Evolutionary conservation across 257 asterid species (phyloP).

Genomic region (Coffea canephora): DNA sequence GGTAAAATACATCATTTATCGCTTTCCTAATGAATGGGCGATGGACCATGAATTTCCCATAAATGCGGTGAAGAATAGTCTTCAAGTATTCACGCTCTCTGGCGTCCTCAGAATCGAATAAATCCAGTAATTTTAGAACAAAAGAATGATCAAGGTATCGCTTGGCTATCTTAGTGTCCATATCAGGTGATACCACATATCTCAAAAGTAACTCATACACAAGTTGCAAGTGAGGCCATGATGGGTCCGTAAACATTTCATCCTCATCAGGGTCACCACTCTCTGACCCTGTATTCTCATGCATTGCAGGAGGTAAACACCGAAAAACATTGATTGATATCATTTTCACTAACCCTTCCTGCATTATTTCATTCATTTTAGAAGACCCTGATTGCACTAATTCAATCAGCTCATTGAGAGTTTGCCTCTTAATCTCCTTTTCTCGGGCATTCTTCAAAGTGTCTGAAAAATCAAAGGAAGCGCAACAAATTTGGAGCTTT

Average conservation of each 20-base stretch:
- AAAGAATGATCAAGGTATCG: conserved; percentile 85
- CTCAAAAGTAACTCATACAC: conserved; percentile 67
- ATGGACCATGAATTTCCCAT: conserved; percentile 92
- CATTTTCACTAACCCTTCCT: conserved; percentile 79
- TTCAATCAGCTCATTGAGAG: conserved; percentile 75
- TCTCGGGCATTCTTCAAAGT: conserved; percentile 56
- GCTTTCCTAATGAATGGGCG: conserved; percentile 88
- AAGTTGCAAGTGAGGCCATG: conserved; percentile 86
- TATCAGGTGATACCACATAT: conserved; percentile 65
- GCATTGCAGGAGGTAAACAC: conserved; percentile 68
- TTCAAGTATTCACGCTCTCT: conserved; percentile 91
- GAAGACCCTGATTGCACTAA: conserved; percentile 67
- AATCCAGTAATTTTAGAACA: conserved; percentile 66
- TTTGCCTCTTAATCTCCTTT: conserved; percentile 89
- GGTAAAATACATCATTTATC: conserved; percentile 67
- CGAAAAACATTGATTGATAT: conserved; percentile 70
- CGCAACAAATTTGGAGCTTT: conserved; percentile 69
- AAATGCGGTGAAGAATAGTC: conserved; percentile 83
- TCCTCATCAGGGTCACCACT: conserved; percentile 83
- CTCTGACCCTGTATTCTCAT: conserved; percentile 58
- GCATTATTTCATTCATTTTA: conserved; percentile 87
- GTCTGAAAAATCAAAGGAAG: conserved; percentile 63
- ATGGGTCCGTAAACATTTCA: conserved; percentile 76
- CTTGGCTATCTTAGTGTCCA: conserved; percentile 76
- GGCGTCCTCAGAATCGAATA: conserved; percentile 82